phyloP scores from a whole-genome alignment of 2,329 filamentous ascomycete genomes.

The Paradendryphiella salina region DNA sequence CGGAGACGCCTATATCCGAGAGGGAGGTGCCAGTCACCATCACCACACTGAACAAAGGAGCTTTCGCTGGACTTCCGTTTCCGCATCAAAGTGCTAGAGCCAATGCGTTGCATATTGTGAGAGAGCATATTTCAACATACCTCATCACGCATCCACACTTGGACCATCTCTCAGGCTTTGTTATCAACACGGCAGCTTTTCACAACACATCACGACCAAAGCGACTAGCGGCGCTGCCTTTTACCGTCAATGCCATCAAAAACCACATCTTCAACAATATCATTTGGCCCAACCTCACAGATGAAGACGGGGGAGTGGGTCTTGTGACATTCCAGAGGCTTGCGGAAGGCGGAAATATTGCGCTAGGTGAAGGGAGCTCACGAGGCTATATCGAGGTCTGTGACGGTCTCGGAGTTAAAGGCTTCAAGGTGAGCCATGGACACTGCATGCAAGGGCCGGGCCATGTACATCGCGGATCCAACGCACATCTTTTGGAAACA shows the following conservation, averaged over 20 bases:
- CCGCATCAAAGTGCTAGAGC: slow-evolving; percentile 67
- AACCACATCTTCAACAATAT: slow-evolving; percentile 95
- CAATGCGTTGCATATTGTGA: slow-evolving; percentile 80
- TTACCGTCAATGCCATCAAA: slow-evolving; percentile 90
- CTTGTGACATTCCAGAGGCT: slow-evolving; percentile 88
- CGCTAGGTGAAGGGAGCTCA: slow-evolving; percentile 76
- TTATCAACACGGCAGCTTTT: slow-evolving; percentile 88
- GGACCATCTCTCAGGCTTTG: slow-evolving; percentile 88
- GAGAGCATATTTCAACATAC: slow-evolving; percentile 80
- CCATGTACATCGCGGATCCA: slow-evolving; percentile 51
- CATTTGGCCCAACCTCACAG: slow-evolving; percentile 96
- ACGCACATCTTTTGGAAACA: slow-evolving; percentile 47
- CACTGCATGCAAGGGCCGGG: slow-evolving; percentile 71
- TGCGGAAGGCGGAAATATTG: slow-evolving; percentile 83
- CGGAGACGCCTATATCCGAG: slow-evolving; percentile 33
- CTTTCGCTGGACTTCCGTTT: slow-evolving; percentile 78
- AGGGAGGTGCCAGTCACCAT: slow-evolving; percentile 49
- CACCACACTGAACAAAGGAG: slow-evolving; percentile 63
- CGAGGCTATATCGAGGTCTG: slow-evolving; percentile 86
- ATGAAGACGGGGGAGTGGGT: slow-evolving; percentile 93
- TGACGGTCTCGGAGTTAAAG: slow-evolving; percentile 85
- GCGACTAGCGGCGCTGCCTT: slow-evolving; percentile 79
- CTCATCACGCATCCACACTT: slow-evolving; percentile 97
- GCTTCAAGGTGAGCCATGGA: slow-evolving; percentile 86
- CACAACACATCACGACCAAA: slow-evolving; percentile 78